Percentiles rank a stretch among this genome's conserved stretches.
phyloP scores from a whole-genome alignment of 495 filamentous ascomycete genomes.

The Trichodelitschia bisporula region DNA sequence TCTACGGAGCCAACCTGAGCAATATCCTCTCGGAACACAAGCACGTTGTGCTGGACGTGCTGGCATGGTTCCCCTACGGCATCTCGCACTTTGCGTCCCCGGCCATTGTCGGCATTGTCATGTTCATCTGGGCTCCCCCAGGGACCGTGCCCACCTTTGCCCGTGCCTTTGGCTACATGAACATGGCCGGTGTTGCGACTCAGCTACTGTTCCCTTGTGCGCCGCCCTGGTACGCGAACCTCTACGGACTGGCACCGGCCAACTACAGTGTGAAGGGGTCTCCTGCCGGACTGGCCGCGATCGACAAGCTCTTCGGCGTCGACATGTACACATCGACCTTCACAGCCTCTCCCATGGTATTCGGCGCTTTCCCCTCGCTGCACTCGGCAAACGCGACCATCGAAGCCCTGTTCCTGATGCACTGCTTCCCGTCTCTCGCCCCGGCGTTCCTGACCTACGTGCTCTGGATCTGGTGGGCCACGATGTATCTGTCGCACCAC shows the following conservation, averaged over 20 bases:
- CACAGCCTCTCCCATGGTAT: constrained; percentile 69
- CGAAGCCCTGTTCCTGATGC: constrained; percentile 78
- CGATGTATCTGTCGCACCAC: constrained; percentile 91
- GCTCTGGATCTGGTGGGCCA: constrained; percentile 94
- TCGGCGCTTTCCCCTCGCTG: constrained; percentile 81
- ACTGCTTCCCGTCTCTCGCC: constrained; percentile 59
- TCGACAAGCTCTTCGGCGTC: constrained; percentile 69
- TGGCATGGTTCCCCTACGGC: constrained; percentile 89
- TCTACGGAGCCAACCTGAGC: constrained; percentile 88
- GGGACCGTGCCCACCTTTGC: constrained; percentile 69
- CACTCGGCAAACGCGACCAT: constrained; percentile 70
- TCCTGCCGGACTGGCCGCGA: constrained; percentile 67
- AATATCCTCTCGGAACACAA: constrained; percentile 83
- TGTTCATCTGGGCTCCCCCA: constrained; percentile 75
- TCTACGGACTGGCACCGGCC: constrained; percentile 67
- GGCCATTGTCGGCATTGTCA: constrained; percentile 41
- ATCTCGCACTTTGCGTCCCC: constrained; percentile 70
- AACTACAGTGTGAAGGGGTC: constrained; percentile 77
- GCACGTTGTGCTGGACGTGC: constrained; percentile 50
- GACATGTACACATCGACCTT: constrained; percentile 83
- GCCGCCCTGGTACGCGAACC: constrained; percentile 81
- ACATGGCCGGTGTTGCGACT: constrained; percentile 58
- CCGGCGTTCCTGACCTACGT: constrained; percentile 58
- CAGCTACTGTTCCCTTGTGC: constrained; percentile 83
- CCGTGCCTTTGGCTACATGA: constrained; percentile 75